These are phyloP conservation scores for Neurospora discreta DNA, from an alignment of 495 filamentous ascomycete genomes.

Conservation along the genomic window DNA sequence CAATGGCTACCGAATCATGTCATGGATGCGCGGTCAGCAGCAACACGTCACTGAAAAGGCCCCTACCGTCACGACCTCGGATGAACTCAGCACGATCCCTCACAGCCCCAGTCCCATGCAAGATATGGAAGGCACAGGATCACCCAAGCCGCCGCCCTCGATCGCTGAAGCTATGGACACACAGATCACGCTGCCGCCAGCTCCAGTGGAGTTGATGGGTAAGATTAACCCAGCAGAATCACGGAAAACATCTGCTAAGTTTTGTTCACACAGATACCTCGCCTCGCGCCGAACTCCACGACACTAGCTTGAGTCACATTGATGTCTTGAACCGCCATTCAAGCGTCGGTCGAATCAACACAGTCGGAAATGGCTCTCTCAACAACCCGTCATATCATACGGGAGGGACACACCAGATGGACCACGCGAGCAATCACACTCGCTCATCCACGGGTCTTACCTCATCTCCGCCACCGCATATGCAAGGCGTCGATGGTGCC, in stretches of 20 bases:
- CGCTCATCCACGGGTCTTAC: neutral
- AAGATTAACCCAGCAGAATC: constrained; percentile 4
- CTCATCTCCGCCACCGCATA: neutral
- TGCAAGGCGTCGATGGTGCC: neutral
- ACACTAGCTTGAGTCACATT: constrained; percentile 15
- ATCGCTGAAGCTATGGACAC: constrained; percentile 30
- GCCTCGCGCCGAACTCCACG: constrained; percentile 23
- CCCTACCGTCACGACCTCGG: constrained; percentile 33
- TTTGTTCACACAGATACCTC: constrained; percentile 16
- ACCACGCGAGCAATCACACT: constrained; percentile 15
- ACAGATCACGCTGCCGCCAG: constrained; percentile 9
- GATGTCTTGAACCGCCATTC: constrained; percentile 20
- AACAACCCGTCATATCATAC: constrained; percentile 12
- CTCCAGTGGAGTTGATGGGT: constrained; percentile 35
- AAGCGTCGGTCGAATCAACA: constrained; percentile 8
- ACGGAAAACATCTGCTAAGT: constrained; percentile 1
- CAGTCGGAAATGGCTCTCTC: neutral
- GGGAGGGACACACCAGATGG: constrained; percentile 12
- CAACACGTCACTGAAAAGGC: constrained; percentile 26
- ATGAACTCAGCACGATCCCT: constrained; percentile 25
- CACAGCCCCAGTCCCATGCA: constrained; percentile 2
- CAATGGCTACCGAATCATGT: constrained; percentile 26
- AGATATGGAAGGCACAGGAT: constrained; percentile 17
- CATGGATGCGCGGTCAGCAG: constrained; percentile 34
- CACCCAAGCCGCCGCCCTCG: constrained; percentile 5